phyloP scores from a whole-genome alignment of 805 yeast genomes.

The Candida pseudofarinosa region DNA sequence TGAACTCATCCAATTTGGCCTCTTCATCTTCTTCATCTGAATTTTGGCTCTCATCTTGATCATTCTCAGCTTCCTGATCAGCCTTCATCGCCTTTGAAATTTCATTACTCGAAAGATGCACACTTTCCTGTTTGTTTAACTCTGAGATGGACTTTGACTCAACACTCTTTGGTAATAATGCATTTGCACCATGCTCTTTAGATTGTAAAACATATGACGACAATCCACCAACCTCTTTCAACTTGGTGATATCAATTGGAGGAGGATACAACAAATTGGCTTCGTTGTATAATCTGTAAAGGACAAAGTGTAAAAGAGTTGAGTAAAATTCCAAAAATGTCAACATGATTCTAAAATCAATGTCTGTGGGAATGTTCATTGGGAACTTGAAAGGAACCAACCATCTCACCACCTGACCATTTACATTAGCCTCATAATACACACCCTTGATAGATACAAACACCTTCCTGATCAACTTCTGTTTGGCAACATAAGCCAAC shows the following conservation, averaged over 20 bases:
- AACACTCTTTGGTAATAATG: slow-evolving; percentile 34
- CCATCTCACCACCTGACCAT: slow-evolving; percentile 95
- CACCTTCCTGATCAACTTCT: slow-evolving; percentile 76
- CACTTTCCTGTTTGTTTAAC: slow-evolving; percentile 24
- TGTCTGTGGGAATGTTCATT: slow-evolving; percentile 87
- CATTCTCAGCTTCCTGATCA: slow-evolving; percentile 16
- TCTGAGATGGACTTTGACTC: slow-evolving; percentile 12
- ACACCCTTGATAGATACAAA: slow-evolving; percentile 97
- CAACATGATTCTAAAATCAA: slow-evolving; percentile 94
- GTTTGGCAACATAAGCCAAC: slow-evolving; percentile 89
- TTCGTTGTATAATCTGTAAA: slow-evolving; percentile 82
- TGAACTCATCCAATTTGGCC: slow-evolving; percentile 62
- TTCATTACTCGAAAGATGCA: slow-evolving; percentile 36
- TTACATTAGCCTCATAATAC: slow-evolving; percentile 84
- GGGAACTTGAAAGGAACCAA: slow-evolving; percentile 96
- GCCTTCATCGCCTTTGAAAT: slow-evolving; percentile 53
- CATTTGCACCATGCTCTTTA: slow-evolving; percentile 28
- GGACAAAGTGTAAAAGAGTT: slow-evolving; percentile 81
- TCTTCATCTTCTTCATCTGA: slow-evolving; percentile 20
- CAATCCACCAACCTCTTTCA: slow-evolving; percentile 87
- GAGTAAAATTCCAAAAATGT: slow-evolving; percentile 95
- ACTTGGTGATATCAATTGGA: slow-evolving; percentile 62
- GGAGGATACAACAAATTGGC: slow-evolving; percentile 90
- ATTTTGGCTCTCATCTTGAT: slow-evolving; percentile 13
- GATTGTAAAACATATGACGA: slow-evolving; percentile 74